A percentile compares a stretch with the other conserved stretches of the same genome.
Evolutionary conservation across 148 eudicot species (phyloP).

Genomic region (Rhododendron williamsianum): DNA sequence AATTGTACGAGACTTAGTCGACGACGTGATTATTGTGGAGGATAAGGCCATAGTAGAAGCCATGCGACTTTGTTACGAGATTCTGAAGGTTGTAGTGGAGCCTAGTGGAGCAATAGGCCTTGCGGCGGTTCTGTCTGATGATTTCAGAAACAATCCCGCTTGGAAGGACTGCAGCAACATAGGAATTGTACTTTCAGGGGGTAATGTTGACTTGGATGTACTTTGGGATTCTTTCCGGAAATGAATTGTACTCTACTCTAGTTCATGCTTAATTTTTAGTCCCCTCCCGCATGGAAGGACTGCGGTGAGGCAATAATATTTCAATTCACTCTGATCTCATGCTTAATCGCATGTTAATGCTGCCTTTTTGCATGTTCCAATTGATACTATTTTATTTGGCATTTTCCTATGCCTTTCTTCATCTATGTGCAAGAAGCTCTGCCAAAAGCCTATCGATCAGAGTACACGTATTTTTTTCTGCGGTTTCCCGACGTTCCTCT

Average conservation of each 20-base stretch:
- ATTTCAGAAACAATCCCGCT: slow-evolving; percentile 50
- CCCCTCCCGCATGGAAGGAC: neutral
- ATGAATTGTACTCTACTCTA: slow-evolving; percentile 11
- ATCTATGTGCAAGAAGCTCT: neutral
- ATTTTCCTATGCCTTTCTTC: neutral
- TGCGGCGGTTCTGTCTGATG: slow-evolving; percentile 72
- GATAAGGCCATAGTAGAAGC: slow-evolving; percentile 81
- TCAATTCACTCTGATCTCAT: too few relatives aligned
- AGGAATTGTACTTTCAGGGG: slow-evolving; percentile 83
- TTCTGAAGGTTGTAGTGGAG: slow-evolving; percentile 85
- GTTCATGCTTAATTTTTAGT: neutral
- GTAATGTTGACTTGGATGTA: slow-evolving; percentile 79
- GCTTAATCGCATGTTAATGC: neutral
- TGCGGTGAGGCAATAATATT: neutral
- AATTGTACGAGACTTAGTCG: slow-evolving; percentile 82
- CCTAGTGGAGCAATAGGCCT: slow-evolving; percentile 96
- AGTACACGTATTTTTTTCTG: neutral
- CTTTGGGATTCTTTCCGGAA: slow-evolving; percentile 64
- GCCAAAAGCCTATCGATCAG: neutral
- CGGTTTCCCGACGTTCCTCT: neutral
- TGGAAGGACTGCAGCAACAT: slow-evolving; percentile 60
- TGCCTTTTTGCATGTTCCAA: neutral
- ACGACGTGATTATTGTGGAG: slow-evolving; percentile 67
- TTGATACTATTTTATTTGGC: neutral
- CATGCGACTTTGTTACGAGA: slow-evolving; percentile 74